Base-by-base conservation (phyloP, 257 asterid genomes). In the Scutellaria barbata region DNA sequence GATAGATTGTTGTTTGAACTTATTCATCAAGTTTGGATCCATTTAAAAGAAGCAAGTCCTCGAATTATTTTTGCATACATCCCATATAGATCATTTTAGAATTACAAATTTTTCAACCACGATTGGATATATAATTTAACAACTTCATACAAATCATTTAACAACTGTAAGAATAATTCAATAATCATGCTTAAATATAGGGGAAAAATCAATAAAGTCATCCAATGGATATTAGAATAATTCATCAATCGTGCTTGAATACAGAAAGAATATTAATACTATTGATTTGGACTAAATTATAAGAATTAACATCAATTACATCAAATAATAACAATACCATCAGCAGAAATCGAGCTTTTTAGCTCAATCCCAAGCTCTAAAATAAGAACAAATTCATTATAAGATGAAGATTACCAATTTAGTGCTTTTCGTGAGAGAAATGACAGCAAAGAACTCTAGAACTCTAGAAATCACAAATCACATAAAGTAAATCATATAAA, bases 361-460 rank as follows among this genome's bases (percentile, higher is more conserved):
- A 12, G 39, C 56, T 37, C 20, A 47, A 48, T 55, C 18, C 41
- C 47, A 65, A 39, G n/a, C 41, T 63, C 52, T 59, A 40, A 43
- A 74, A 16, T 40, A 54, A 67, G 58, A 57, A 56, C 40, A 30
- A 40, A n/a, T 56, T 56, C 68, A 39, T 56, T 48, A 54, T 25
- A 39, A 17, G 22, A 74, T 51, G n/a, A n/a, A n/a, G n/a, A n/a
- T n/a, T n/a, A n/a, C n/a, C n/a, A n/a, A n/a, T n/a, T n/a, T n/a
- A n/a, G n/a, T n/a, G n/a, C n/a, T n/a, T n/a, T n/a, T n/a, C n/a
- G n/a, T n/a, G n/a, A n/a, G n/a, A n/a, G n/a, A n/a, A n/a, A n/a
- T n/a, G n/a, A n/a, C n/a, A n/a, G n/a, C n/a, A n/a, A n/a, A n/a
- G n/a, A n/a, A n/a, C n/a, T n/a, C n/a, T n/a, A n/a, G n/a, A n/a